phyloP scores from a whole-genome alignment of 805 yeast genomes.

The Candida boidinii region DNA sequence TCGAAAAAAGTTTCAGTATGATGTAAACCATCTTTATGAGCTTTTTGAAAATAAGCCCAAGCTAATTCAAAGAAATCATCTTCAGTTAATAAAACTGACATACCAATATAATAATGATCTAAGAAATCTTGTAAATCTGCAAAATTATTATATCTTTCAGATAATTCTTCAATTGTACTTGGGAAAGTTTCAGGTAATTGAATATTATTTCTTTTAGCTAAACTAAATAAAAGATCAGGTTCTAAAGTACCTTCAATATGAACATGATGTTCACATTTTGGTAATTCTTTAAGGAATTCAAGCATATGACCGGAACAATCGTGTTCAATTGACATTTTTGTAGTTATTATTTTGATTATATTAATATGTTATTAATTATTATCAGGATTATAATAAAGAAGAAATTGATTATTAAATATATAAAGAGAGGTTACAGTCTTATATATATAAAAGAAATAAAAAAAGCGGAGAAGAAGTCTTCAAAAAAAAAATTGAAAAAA shows the following conservation, averaged over 20 bases:
- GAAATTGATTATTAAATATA: too few species aligned
- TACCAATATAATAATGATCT: constrained; percentile 73
- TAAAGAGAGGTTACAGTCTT: too few species aligned
- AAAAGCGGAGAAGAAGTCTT: too few species aligned
- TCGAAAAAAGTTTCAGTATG: constrained; percentile 79
- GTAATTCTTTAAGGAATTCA: constrained; percentile 56
- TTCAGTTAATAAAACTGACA: constrained; percentile 62
- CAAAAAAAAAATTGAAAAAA: too few species aligned
- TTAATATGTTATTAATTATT: too few species aligned
- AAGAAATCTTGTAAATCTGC: constrained; percentile 69
- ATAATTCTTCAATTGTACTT: constrained; percentile 44
- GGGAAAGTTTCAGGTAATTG: constrained; percentile 59
- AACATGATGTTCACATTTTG: constrained; percentile 83
- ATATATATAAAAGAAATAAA: too few species aligned
- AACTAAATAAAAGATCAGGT: constrained; percentile 61
- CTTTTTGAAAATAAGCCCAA: constrained; percentile 60
- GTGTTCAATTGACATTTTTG: too few species aligned
- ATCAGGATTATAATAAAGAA: too few species aligned
- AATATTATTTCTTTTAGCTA: constrained; percentile 59
- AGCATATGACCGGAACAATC: constrained; percentile 30
- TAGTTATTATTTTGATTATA: too few species aligned
- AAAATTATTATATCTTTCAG: constrained; percentile 52
- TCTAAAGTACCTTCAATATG: constrained; percentile 79
- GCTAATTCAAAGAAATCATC: constrained; percentile 73
- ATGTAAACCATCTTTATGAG: constrained; percentile 45